Evolutionary conservation across 2,329 filamentous ascomycete genomes (phyloP).

Genomic region (Calonectria multiphialidica): DNA sequence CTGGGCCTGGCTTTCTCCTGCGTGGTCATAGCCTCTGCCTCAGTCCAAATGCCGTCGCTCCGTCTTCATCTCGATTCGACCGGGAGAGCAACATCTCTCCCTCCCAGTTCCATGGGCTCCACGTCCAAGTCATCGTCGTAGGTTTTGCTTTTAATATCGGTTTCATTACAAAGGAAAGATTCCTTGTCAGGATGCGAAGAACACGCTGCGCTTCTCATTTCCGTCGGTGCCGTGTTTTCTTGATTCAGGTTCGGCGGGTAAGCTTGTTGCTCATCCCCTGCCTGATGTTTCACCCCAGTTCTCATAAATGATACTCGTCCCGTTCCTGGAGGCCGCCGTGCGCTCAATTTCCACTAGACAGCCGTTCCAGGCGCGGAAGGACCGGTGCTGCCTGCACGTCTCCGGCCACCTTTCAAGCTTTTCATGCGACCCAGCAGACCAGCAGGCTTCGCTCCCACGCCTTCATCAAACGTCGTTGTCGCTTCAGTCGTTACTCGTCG

Average conservation of each 20-base stretch:
- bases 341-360: slow-evolving; percentile 49
- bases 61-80: slow-evolving; percentile 29
- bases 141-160: slow-evolving; percentile 17
- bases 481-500: slow-evolving; percentile 74
- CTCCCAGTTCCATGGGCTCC: slow-evolving; percentile 2
- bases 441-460: slow-evolving; percentile 59
- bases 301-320: slow-evolving; percentile 28
- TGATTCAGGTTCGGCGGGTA: slow-evolving; percentile 29
- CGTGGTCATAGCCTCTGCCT: neutral
- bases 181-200: slow-evolving; percentile 25
- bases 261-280: slow-evolving; percentile 20
- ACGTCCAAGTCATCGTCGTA: slow-evolving; percentile 5
- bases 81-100: slow-evolving; percentile 5
- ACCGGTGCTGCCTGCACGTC: slow-evolving; percentile 52
- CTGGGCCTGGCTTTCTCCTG: neutral
- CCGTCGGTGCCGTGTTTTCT: slow-evolving; percentile 37
- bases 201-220: slow-evolving; percentile 21
- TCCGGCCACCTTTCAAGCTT: slow-evolving; percentile 80
- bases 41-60: slow-evolving; percentile 10
- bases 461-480: slow-evolving; percentile 52
- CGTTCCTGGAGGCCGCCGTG: slow-evolving; percentile 36
- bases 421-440: slow-evolving; percentile 85
- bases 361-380: slow-evolving; percentile 55
- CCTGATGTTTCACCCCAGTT: slow-evolving; percentile 4
- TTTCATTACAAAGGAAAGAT: slow-evolving; percentile 33